Base-by-base conservation (phyloP, 257 asterid species). In the Ehretia macrophylla region DNA sequence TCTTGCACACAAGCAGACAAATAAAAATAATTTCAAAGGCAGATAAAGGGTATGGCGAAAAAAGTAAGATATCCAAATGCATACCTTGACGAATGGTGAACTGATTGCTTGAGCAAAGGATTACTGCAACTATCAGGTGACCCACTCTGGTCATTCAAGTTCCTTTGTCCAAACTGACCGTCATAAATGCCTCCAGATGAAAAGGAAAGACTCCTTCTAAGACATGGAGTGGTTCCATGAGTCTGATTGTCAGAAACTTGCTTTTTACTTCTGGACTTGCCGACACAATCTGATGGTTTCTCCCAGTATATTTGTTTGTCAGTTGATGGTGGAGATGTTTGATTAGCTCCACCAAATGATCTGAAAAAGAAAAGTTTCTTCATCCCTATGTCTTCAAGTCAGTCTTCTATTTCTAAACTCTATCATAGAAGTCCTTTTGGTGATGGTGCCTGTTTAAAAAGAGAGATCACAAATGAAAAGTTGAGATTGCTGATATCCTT, bases 311-410 rank as follows among this genome's bases (percentile, higher is more conserved):
- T 79, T 68, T 81, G 84, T 74, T 86, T 85, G 51, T 85, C 88
- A 20, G 83, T 69, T 42, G 87, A 72, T 60, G 89, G 78, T 55
- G 85, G 87, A 20, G 94, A 86, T 21, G 71, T 62, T 57, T 77
- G 81, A 68, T 62, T 74, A 65, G 54, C 72, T 38, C 58, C 75
- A 57, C 45, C 55, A 32, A 75, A 74, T 55, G 96, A 77, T 84
- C 88, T 79, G 68, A 94, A 85, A 71, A 78, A 86, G 84, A 93
- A 93, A 5, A 92, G 72, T 73, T 83, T 94, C 95, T 87, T 90
- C 99, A 94, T 93, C 77, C 67, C 71, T 58, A 56, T 66, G 61
- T 23, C 68, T 70, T 73, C 70, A 69, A 47, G 68, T 75, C 76
- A 74, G 63, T 50, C 27, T 50, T 56, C 42, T 62, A 53, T 56